Percentiles rank a stretch among this genome's conserved stretches.
Evolutionary conservation across 192 early-diverging fungal species (phyloP).

Genomic region (Coemansia sp.): DNA sequence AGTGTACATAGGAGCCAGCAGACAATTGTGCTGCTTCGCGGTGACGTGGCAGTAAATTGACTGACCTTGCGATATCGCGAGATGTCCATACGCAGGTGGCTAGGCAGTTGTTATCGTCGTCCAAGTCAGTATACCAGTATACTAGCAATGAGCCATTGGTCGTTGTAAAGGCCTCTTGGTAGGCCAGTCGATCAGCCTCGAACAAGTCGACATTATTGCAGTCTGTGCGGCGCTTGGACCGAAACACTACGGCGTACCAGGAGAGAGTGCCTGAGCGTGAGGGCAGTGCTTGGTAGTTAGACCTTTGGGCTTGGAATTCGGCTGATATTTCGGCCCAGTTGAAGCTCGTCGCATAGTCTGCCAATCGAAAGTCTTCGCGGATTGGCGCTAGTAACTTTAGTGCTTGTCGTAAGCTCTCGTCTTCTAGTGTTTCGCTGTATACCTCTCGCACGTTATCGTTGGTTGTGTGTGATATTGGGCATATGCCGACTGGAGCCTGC

Average conservation of each 20-base stretch:
- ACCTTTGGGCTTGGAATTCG: conserved; percentile 12
- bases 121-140: conserved; percentile 52
- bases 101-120: conserved; percentile 43
- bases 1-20: conserved; percentile 43
- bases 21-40: conserved; percentile 33
- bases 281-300: not conserved
- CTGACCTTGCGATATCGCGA: conserved; percentile 38
- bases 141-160: conserved; percentile 41
- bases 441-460: not conserved
- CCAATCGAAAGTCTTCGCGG: conserved; percentile 26
- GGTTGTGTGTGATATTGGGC: not conserved
- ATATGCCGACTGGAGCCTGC: not conserved
- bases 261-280: not conserved
- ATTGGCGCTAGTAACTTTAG: conserved; percentile 23
- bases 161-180: conserved; percentile 35
- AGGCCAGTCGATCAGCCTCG: conserved; percentile 39
- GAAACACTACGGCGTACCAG: conserved; percentile 54
- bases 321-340: conserved; percentile 39
- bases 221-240: conserved; percentile 38
- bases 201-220: conserved; percentile 46
- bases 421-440: conserved; percentile 34
- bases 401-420: conserved; percentile 44
- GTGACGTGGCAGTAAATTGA: conserved; percentile 41
- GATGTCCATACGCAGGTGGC: conserved; percentile 50
- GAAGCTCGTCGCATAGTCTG: conserved; percentile 40